phyloP scores from a whole-genome alignment of 2,329 filamentous ascomycete genomes.

The Alternaria triticimaculans region DNA sequence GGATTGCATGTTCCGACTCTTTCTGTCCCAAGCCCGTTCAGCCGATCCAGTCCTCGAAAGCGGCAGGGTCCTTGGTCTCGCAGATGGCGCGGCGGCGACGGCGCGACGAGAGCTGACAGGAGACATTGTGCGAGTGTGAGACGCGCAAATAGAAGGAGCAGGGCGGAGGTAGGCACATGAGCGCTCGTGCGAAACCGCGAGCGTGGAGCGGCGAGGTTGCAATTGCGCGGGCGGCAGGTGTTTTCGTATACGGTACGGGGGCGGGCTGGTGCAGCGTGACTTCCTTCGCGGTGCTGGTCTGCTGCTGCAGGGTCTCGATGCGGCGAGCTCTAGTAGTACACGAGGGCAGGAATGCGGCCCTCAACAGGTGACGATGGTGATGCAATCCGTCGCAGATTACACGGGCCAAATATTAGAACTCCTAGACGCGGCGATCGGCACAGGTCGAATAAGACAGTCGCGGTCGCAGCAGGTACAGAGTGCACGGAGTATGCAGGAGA shows the following conservation, averaged over 20 bases:
- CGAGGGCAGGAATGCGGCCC: slow-evolving; percentile 13
- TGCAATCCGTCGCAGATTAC: slow-evolving; percentile 19
- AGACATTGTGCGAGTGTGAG: slow-evolving; percentile 44
- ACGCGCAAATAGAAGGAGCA: slow-evolving; percentile 46
- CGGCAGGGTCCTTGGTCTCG: slow-evolving; percentile 45
- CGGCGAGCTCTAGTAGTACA: slow-evolving; percentile 24
- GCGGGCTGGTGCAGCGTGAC: slow-evolving; percentile 21
- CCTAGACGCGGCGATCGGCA: slow-evolving; percentile 4
- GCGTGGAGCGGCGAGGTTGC: slow-evolving; percentile 21
- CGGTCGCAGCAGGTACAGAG: slow-evolving; percentile 14
- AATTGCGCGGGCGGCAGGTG: slow-evolving; percentile 5
- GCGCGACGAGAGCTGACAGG: slow-evolving; percentile 42
- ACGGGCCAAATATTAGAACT: slow-evolving; percentile 5
- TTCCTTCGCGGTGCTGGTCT: slow-evolving; percentile 7
- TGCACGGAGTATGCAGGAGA: slow-evolving; percentile 14
- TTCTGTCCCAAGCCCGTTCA: slow-evolving; percentile 30
- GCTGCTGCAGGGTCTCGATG: slow-evolving; percentile 27
- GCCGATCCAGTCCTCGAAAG: slow-evolving; percentile 44
- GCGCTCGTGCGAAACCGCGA: slow-evolving; percentile 40
- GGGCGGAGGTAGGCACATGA: slow-evolving; percentile 48
- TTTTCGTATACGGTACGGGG: slow-evolving; percentile 6
- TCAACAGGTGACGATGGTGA: slow-evolving; percentile 20
- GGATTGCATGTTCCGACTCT: slow-evolving; percentile 10
- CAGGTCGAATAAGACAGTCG: slow-evolving; percentile 7
- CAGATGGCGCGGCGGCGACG: slow-evolving; percentile 40